These are phyloP conservation scores for Tetraselmis chui DNA, from an alignment of 139 green algal species.

Conservation along the genomic window DNA sequence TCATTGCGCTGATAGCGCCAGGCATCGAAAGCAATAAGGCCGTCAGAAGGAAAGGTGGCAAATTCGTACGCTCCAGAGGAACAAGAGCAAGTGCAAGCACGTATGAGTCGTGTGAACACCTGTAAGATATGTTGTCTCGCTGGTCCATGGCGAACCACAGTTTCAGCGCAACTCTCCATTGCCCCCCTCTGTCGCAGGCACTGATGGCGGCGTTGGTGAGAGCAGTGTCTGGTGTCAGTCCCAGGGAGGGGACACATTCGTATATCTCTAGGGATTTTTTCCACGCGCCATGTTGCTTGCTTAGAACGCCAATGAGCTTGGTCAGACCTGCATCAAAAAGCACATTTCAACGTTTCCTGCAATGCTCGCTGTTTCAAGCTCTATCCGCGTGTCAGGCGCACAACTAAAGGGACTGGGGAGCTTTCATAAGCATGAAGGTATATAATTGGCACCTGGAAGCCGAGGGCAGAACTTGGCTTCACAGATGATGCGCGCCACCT, in stretches of 20 bases:
- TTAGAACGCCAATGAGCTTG: conserved; percentile 78
- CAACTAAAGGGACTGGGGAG: no score
- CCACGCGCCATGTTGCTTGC: conserved; percentile 69
- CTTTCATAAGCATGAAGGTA: no score
- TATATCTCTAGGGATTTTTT: conserved; percentile 77
- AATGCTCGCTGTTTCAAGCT: no score
- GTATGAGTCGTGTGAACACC: no score
- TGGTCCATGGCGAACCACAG: neutral
- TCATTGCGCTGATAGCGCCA: conserved; percentile 58
- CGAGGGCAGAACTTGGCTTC: neutral
- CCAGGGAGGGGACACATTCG: conserved; percentile 55
- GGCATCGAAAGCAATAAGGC: no score
- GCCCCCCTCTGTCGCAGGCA: conserved; percentile 72
- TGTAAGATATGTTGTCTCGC: neutral
- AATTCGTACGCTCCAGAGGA: no score
- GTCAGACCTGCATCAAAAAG: conserved; percentile 57
- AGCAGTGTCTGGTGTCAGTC: conserved; percentile 71
- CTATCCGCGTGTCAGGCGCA: no score
- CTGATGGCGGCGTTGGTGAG: conserved; percentile 84
- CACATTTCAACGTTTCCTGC: no score
- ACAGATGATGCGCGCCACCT: neutral
- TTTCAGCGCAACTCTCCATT: conserved; percentile 67
- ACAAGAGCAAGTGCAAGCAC: no score
- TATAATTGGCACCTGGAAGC: neutral
- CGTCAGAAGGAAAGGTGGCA: no score